Evolutionary conservation across 176 grass and related monocot species (phyloP).

Genomic region (Ananas comosus): DNA sequence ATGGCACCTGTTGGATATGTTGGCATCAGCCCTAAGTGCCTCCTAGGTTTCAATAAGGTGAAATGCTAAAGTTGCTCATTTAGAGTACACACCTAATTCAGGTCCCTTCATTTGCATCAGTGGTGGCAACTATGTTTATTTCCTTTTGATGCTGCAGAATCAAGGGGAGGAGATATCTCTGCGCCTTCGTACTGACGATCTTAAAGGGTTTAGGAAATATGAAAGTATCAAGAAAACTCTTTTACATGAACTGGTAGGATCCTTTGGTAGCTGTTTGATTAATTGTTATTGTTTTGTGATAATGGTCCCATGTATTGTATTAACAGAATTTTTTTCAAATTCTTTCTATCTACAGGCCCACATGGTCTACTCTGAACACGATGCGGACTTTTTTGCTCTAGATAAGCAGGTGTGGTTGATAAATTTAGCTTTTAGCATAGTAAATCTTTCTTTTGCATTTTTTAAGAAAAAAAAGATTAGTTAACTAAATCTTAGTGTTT

Average conservation of each 20-base stretch:
- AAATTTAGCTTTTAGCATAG: not conserved
- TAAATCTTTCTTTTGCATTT: not conserved
- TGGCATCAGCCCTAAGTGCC: conserved; percentile 80
- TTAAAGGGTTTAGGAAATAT: conserved; percentile 97
- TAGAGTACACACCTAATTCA: not conserved
- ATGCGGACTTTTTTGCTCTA: conserved; percentile 85
- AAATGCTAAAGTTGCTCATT: not conserved
- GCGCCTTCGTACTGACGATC: conserved; percentile 80
- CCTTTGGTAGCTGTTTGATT: conserved; percentile 7
- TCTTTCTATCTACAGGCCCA: conserved; percentile 53
- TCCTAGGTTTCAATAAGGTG: conserved; percentile 96
- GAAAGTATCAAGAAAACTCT: conserved; percentile 90
- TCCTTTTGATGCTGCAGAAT: conserved; percentile 44
- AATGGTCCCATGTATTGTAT: conserved; percentile 18
- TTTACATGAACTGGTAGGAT: conserved; percentile 87
- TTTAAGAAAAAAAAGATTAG: not conserved
- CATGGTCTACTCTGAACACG: conserved; percentile 94
- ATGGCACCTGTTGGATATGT: conserved; percentile 96
- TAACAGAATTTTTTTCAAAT: conserved; percentile 3
- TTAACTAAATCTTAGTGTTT: conserved; percentile 2
- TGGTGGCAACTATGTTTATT: not conserved
- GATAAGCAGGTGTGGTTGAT: conserved; percentile 62
- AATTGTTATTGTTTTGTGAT: conserved; percentile 5
- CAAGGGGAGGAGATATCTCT: conserved; percentile 92
- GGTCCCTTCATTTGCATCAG: too few species aligned